Evolutionary conservation across 306 rosid species (phyloP), one percentile per base, ranked within the genome.

Genomic region (Styphnolobium japonicum): DNA sequence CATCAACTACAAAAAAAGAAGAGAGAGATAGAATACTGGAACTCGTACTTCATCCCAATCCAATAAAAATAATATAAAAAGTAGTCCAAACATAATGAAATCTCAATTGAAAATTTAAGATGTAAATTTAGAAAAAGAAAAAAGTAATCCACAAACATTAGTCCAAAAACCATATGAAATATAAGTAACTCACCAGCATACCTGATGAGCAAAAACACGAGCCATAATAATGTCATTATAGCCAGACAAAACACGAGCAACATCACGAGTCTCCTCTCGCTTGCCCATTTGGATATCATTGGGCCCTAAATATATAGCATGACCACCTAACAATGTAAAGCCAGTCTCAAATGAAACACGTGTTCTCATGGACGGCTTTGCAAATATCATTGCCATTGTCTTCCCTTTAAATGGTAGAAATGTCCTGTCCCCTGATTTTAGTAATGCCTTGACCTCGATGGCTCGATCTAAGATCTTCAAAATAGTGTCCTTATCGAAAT

Each of bases 311-410:
- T 93, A 93, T 75, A 87, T 80, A 51, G 99, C 96, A 88, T 93
- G 99, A 2, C 99, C 99, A 45, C 99, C 98, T 11, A 96, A 85
- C 88, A 85, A 82, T 48, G 66, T 58, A 88, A 96, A 96, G 34
- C 99, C 97, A 78, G 96, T 89, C 90, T 96, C 99, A 62, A 96
- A 96, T 29, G 99, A 96, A 80, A 96, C 97, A 43, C 97, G 79
- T 0, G 98, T 96, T 83, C 98, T 90, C 98, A 93, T 96, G 67
- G 99, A 93, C 21, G 98, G 99, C 84, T 96, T 96, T 5, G 97
- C 82, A 82, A 95, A 95, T 77, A 96, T 96, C 99, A 96, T 96
- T 2, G 97, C 91, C 98, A 96, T 93, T 5, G 98, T 91, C 85
- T 89, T 96, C 80, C 98, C 98, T 83, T 89, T 88, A 40, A 93